Evolutionary conservation across 805 yeast species (phyloP).

Genomic region (Wickerhamiella spandovensis): DNA sequence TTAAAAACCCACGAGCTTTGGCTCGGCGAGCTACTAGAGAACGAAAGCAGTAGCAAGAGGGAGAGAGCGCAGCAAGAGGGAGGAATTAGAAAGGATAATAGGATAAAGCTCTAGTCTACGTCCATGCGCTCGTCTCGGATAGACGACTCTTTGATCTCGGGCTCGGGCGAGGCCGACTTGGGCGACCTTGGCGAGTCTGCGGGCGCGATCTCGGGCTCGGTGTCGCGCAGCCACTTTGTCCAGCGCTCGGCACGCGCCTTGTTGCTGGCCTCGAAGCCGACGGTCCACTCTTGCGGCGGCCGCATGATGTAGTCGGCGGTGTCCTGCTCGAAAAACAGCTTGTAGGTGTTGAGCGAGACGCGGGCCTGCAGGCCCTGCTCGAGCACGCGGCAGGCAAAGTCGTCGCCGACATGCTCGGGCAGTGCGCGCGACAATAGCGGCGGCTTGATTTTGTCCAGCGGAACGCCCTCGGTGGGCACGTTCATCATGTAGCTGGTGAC

Average conservation of each 20-base stretch:
- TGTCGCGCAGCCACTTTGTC: constrained; percentile 8
- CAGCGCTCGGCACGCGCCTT: constrained; percentile 10
- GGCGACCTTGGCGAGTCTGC: neutral
- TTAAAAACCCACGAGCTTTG: too few relatives aligned
- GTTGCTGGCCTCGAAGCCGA: constrained; percentile 4
- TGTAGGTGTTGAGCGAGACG: constrained; percentile 63
- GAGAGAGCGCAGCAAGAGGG: too few relatives aligned
- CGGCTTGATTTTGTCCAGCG: constrained; percentile 56
- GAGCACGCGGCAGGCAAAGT: constrained; percentile 36
- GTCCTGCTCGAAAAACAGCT: constrained; percentile 65
- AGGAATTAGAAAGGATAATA: too few relatives aligned
- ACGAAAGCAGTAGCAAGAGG: too few relatives aligned
- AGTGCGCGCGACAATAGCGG: constrained; percentile 55
- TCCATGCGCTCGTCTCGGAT: neutral
- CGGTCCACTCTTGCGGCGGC: constrained; percentile 3
- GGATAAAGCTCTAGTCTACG: too few relatives aligned
- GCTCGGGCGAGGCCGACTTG: constrained; percentile 10
- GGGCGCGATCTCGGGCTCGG: constrained; percentile 9
- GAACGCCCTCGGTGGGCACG: constrained; percentile 94
- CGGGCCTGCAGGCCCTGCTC: constrained; percentile 65
- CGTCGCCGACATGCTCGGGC: constrained; percentile 17
- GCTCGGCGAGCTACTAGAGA: too few relatives aligned
- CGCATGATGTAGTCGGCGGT: constrained; percentile 57
- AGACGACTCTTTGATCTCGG: constrained; percentile 1
- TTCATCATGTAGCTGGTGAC: constrained; percentile 86